Evolutionary conservation across 345 rosid genomes (phyloP).

Genomic region (Heritiera littoralis): DNA sequence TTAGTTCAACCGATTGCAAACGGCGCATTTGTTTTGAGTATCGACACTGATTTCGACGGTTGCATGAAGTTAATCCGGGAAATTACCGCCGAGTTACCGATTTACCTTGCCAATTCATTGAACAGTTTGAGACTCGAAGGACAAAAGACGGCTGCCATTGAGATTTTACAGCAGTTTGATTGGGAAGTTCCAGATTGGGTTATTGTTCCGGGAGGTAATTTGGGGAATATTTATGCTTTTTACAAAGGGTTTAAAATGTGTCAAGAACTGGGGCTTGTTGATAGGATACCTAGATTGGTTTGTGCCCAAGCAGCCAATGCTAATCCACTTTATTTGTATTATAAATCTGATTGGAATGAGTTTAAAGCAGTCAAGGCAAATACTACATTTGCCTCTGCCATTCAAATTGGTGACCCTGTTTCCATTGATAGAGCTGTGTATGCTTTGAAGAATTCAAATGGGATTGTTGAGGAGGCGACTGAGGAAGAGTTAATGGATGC

Average conservation of each 20-base stretch:
- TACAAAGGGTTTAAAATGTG: slow-evolving; percentile 93
- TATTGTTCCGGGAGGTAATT: slow-evolving; percentile 88
- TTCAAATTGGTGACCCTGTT: slow-evolving; percentile 92
- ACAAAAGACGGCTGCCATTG: slow-evolving; percentile 88
- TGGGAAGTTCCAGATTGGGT: slow-evolving; percentile 98
- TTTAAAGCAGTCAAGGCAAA: slow-evolving; percentile 71
- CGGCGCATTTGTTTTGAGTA: slow-evolving; percentile 87
- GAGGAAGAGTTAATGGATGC: slow-evolving; percentile 97
- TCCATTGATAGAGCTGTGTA: slow-evolving; percentile 88
- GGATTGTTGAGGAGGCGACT: slow-evolving; percentile 85
- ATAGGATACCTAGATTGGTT: slow-evolving; percentile 75
- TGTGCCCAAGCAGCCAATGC: slow-evolving; percentile 96
- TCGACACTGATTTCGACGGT: slow-evolving; percentile 90
- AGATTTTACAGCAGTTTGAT: slow-evolving; percentile 90
- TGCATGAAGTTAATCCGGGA: slow-evolving; percentile 88
- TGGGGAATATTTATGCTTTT: slow-evolving; percentile 89
- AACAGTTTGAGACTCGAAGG: slow-evolving; percentile 90
- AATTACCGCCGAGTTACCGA: slow-evolving; percentile 76
- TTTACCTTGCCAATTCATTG: slow-evolving; percentile 82
- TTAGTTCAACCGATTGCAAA: slow-evolving; percentile 91
- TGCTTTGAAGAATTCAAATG: slow-evolving; percentile 69
- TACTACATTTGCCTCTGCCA: slow-evolving; percentile 85
- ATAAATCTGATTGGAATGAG: slow-evolving; percentile 74
- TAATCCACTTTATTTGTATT: slow-evolving; percentile 81
- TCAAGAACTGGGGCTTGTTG: slow-evolving; percentile 77